Evolutionary conservation across 2,329 filamentous ascomycete species (phyloP), one percentile per base, ranked within the genome.

Genomic region (Verticillium klebahnii): DNA sequence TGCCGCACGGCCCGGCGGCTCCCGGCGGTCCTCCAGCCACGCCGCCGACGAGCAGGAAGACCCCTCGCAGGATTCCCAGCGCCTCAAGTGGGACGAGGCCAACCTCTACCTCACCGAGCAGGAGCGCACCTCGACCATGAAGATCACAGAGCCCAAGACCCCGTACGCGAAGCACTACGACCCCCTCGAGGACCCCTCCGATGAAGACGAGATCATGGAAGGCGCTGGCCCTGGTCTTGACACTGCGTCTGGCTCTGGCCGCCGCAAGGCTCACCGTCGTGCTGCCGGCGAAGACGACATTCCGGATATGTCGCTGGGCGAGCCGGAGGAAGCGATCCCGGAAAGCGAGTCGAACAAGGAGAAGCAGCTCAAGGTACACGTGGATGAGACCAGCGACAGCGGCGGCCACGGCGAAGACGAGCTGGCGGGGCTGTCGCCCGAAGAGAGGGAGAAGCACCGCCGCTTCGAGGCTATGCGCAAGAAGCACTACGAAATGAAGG

Each of bases 401-500:
- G 82, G 85, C 68, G 75, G 76, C 76, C 84, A 86, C 72, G 80
- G 87, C 69, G 83, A 84, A 60, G 84, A 87, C 55, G 80, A 82
- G 31, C 67, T 80, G 70, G 73, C 78, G 25, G 84, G 83, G 39
- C 74, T 88, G 70, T 85, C 79, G 62, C 77, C 83, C 52, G 92
- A 97, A 74, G 93, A 96, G 73, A 82, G 82, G 65, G 92, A 95
- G 80, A 97, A 98, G 82, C 95, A 99, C 77, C 86, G 85, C 72
- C 87, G 90, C 73, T 99, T 99, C 74, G 93, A 97, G 79, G 83
- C 91, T 78, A 84, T 92, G 81, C 86, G 95, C 71, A 97, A 95
- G 87, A 94, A 89, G 80, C 95, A 99, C 77, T 99, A 99, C 77
- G 95, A 99, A 82, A 99, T 99, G 95, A 92, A 87, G 78, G 90